These are phyloP conservation scores for Solanum habrochaites DNA, from an alignment of 257 asterid genomes.

Conservation along the genomic window DNA sequence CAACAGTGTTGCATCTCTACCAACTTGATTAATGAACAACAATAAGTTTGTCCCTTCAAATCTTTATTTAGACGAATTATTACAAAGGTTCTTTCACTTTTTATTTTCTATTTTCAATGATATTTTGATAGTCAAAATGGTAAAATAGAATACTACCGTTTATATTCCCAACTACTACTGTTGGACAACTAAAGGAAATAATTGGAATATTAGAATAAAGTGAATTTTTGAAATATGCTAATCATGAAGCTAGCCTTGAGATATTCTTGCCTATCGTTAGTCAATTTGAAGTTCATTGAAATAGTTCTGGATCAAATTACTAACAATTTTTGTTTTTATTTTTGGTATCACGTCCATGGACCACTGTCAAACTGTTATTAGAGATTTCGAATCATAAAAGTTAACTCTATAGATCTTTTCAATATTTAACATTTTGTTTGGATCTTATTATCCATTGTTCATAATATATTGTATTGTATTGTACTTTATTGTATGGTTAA, in stretches of 20 bases:
- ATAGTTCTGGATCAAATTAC: neutral
- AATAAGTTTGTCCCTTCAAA: neutral
- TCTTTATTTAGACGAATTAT: neutral
- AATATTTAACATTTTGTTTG: neutral
- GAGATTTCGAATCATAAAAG: conserved; percentile 1
- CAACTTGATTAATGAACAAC: neutral
- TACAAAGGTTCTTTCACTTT: neutral
- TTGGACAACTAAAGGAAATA: neutral
- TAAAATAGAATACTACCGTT: neutral
- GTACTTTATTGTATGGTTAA: too few species aligned
- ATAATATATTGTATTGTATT: too few species aligned
- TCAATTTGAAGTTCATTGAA: neutral
- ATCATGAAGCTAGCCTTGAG: neutral
- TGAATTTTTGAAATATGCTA: neutral
- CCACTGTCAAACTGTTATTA: neutral
- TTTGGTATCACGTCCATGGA: neutral
- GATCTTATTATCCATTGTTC: too few species aligned
- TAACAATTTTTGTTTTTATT: neutral
- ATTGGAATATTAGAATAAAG: conserved; percentile 13
- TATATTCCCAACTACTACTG: conserved; percentile 1
- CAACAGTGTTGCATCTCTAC: neutral
- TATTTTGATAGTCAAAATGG: neutral
- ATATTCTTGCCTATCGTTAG: conserved; percentile 4
- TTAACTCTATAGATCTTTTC: conserved; percentile 6
- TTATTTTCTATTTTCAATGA: neutral